phyloP scores from a whole-genome alignment of 768 basidiomycete genomes.

The Amanita fuliginea region DNA sequence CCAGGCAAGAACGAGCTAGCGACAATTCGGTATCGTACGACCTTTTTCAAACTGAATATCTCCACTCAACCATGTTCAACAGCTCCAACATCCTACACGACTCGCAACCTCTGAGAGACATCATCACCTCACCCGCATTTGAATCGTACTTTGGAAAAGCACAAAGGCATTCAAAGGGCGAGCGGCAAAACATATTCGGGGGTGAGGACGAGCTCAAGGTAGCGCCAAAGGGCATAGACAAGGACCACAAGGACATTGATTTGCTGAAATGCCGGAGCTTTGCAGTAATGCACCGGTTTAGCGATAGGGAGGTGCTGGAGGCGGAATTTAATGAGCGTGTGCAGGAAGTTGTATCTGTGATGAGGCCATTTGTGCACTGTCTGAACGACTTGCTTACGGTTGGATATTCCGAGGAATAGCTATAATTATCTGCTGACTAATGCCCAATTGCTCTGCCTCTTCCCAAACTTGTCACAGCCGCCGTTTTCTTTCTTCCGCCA shows the following conservation, averaged over 20 bases:
- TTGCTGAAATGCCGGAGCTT: constrained; percentile 77
- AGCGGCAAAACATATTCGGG: constrained; percentile 74
- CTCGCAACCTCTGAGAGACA: constrained; percentile 47
- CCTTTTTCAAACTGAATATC: neutral
- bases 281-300: constrained; percentile 55
- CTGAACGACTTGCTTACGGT: constrained; percentile 67
- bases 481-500: neutral
- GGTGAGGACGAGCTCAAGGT: constrained; percentile 80
- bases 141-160: constrained; percentile 69
- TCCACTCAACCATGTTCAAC: neutral
- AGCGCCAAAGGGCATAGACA: constrained; percentile 84
- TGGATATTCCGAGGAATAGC: constrained; percentile 19
- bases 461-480: constrained; percentile 6
- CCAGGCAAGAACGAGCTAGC: constrained; percentile 71
- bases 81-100: constrained; percentile 56
- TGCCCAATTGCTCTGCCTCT: neutral
- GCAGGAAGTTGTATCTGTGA: constrained; percentile 37
- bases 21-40: constrained; percentile 47
- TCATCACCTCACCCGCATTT: constrained; percentile 64
- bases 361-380: constrained; percentile 73
- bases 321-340: constrained; percentile 59
- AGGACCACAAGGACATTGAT: constrained; percentile 89
- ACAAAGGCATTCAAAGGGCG: constrained; percentile 46
- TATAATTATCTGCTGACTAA: constrained; percentile 16
- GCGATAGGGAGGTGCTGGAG: constrained; percentile 60